These are phyloP conservation scores for Trapa bicornis DNA, from an alignment of 345 rosid species.

Conservation along the genomic window DNA sequence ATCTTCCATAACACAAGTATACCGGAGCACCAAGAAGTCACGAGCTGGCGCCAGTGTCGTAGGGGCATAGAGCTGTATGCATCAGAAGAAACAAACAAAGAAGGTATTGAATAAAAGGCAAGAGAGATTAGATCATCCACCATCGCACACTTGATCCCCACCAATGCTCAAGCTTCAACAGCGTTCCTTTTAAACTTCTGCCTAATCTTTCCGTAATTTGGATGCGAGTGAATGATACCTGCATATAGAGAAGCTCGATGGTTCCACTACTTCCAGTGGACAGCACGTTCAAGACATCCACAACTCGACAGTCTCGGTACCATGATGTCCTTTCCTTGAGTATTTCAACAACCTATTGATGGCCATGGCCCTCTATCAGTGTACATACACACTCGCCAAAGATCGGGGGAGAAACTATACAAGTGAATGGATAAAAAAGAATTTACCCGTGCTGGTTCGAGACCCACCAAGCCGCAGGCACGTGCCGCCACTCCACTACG, in stretches of 20 bases:
- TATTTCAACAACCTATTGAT: constrained; percentile 79
- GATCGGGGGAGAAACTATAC: background rate
- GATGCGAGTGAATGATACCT: constrained; percentile 25
- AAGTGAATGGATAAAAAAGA: background rate
- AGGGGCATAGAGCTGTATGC: constrained; percentile 74
- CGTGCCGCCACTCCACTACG: constrained; percentile 98
- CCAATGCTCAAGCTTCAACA: too few species aligned
- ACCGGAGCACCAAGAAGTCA: constrained; percentile 95
- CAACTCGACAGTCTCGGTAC: constrained; percentile 90
- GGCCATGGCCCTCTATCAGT: background rate
- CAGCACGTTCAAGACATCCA: constrained; percentile 72
- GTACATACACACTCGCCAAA: too few species aligned
- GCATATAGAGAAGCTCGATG: constrained; percentile 93
- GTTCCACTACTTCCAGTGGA: constrained; percentile 93
- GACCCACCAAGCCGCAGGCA: constrained; percentile 97
- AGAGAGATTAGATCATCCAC: too few species aligned
- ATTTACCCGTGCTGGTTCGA: constrained; percentile 91
- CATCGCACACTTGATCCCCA: too few species aligned
- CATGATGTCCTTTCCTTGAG: constrained; percentile 88
- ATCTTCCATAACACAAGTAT: constrained; percentile 88
- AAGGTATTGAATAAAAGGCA: background rate
- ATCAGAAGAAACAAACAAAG: constrained; percentile 2
- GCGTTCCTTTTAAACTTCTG: too few species aligned
- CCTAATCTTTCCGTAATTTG: too few species aligned
- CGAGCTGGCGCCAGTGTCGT: constrained; percentile 97